Evolutionary conservation across 768 basidiomycete species (phyloP).

Genomic region (Gelatoporia subvermispora): DNA sequence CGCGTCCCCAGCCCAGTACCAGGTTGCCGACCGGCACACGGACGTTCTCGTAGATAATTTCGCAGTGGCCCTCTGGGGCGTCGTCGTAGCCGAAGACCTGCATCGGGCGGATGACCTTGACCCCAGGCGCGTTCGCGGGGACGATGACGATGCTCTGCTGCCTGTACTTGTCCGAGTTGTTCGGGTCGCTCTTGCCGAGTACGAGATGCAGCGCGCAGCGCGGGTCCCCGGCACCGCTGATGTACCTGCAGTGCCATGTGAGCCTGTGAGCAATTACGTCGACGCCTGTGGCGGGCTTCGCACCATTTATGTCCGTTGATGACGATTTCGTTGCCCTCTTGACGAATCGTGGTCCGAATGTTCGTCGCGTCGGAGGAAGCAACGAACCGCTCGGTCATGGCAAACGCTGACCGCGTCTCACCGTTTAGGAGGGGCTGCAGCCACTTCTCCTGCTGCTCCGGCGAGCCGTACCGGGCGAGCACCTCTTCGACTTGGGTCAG

Average conservation of each 20-base stretch:
- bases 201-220: slow-evolving; percentile 87
- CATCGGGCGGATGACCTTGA: slow-evolving; percentile 90
- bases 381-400: slow-evolving; percentile 95
- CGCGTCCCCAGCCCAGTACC: slow-evolving; percentile 89
- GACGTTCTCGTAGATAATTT: slow-evolving; percentile 92
- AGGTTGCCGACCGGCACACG: slow-evolving; percentile 80
- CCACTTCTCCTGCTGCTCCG: slow-evolving; percentile 89
- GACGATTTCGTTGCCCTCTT: slow-evolving; percentile 83
- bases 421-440: slow-evolving; percentile 84
- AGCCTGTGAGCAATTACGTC: not conserved
- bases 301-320: slow-evolving; percentile 98
- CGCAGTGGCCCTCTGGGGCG: slow-evolving; percentile 95
- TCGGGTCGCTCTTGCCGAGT: slow-evolving; percentile 90
- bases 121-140: slow-evolving; percentile 81
- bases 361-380: slow-evolving; percentile 97
- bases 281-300: slow-evolving; percentile 1
- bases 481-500: slow-evolving; percentile 63
- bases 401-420: slow-evolving; percentile 89
- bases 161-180: slow-evolving; percentile 66
- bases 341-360: slow-evolving; percentile 79
- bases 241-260: slow-evolving; percentile 61
- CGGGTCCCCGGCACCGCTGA: slow-evolving; percentile 94
- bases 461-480: slow-evolving; percentile 88
- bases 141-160: slow-evolving; percentile 96
- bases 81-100: slow-evolving; percentile 91